Evolutionary conservation across 164 flowering plant genomes (phyloP), one percentile per base, ranked within the genome.

Genomic region (Dillenia turbinata): DNA sequence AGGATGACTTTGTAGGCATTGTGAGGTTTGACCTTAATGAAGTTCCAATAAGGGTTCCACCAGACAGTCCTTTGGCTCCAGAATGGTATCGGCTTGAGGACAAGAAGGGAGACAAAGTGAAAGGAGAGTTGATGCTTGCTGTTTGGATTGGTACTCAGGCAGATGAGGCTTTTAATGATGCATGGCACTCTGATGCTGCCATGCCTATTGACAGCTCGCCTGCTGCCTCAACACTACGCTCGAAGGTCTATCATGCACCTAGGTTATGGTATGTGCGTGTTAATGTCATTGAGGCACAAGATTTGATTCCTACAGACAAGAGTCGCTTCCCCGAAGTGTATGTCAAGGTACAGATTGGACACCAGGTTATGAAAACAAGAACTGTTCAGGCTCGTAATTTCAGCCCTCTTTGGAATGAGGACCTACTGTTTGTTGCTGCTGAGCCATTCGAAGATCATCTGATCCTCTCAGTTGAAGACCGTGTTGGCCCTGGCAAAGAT

Each of bases 141-240:
- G 89, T 92, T 33, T 92, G 98, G 98, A 82, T 92, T 52, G 98
- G 98, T 12, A 92, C 98, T 2, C 97, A 92, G 66, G 96, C 97
- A 16, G 96, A 92, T 58, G 96, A 92, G 70, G 90, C 96, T 15
- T 92, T 88, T 71, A 78, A 91, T 17, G 96, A 92, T 69, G 96
- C 98, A 13, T 90, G 93, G 91, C 98, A 86, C 67, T 90, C 98
- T 56, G 98, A 93, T 71, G 87, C 96, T 49, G 87, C 83, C n/a
- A 72, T 83, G 7, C 80, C 88, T 5, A 33, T 76, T 57, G 90
- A 81, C 55, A 75, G 83, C 69, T 75, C 86, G 10, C 73, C 83
- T 10, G 71, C 78, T 52, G 59, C 78, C 9, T 79, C 78, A 2
- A 60, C 87, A 10, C 69, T 88, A 19, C 85, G 96, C 44, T 90